phyloP scores from a whole-genome alignment of 2,329 filamentous ascomycete genomes.

The Diaporthe capsici region DNA sequence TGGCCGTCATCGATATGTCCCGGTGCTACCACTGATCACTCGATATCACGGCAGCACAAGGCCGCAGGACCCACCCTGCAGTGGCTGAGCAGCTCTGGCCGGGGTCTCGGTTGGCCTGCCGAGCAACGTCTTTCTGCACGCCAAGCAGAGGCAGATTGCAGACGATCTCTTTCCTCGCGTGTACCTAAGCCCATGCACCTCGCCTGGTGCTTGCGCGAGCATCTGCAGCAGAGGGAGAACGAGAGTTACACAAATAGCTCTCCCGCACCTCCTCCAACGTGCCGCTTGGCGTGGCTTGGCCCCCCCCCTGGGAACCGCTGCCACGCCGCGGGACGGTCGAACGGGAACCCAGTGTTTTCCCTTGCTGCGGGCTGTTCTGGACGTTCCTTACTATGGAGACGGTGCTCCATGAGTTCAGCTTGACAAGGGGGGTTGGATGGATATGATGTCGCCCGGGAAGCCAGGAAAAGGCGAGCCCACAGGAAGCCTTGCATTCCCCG shows the following conservation, averaged over 20 bases:
- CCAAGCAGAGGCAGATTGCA: slow-evolving; percentile 1
- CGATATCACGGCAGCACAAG: slow-evolving; percentile 33
- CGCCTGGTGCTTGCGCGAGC: neutral
- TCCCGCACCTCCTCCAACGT: neutral
- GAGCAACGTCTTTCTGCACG: slow-evolving; percentile 12
- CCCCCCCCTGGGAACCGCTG: neutral
- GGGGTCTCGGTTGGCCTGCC: slow-evolving; percentile 26
- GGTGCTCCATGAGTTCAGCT: slow-evolving; percentile 21
- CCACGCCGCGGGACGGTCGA: slow-evolving; percentile 17
- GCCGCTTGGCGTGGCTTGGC: slow-evolving; percentile 29
- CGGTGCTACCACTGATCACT: slow-evolving; percentile 15
- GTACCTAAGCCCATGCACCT: neutral
- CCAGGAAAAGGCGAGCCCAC: slow-evolving; percentile 5
- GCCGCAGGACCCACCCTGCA: slow-evolving; percentile 23
- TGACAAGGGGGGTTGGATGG: slow-evolving; percentile 9
- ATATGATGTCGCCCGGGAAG: slow-evolving; percentile 12
- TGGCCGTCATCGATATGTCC: slow-evolving; percentile 4
- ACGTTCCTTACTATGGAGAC: slow-evolving; percentile 14
- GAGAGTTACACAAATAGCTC: slow-evolving; percentile 13
- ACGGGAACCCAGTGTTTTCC: slow-evolving; percentile 20
- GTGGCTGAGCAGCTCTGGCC: slow-evolving; percentile 22
- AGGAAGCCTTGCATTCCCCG: neutral
- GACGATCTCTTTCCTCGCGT: neutral
- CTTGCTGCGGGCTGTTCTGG: neutral
- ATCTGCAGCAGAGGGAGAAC: neutral